Conservation (phyloP, 768 basidiomycete genomes). For the Hygrocybe punicea region DNA sequence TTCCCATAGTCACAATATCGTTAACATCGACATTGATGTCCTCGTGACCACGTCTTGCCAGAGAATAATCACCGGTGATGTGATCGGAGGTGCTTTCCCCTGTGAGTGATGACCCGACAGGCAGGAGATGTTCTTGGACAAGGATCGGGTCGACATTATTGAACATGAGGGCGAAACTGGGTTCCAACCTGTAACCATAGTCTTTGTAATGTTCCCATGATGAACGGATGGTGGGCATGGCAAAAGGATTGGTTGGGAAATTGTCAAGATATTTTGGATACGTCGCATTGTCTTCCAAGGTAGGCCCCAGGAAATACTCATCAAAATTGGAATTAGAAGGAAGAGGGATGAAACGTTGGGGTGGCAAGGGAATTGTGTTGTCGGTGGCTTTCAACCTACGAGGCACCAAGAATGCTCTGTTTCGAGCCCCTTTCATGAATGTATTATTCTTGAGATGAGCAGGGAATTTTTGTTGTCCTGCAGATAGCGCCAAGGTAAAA, state of each 20-base stretch:
- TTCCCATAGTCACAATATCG: not conserved
- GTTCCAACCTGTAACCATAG: not conserved
- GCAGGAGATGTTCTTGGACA: not conserved
- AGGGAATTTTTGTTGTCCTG: no score
- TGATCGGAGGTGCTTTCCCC: not conserved
- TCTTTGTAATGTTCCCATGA: not conserved
- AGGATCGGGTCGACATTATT: not conserved
- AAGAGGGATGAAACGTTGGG: not conserved
- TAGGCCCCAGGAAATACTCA: not conserved
- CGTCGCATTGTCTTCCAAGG: not conserved
- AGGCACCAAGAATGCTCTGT: no score
- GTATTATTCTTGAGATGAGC: no score
- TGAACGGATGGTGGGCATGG: not conserved
- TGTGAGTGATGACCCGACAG: not conserved
- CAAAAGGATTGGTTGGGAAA: not conserved
- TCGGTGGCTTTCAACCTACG: no score
- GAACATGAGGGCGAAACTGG: not conserved
- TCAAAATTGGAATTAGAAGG: not conserved
- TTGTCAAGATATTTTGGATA: not conserved
- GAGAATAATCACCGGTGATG: not conserved
- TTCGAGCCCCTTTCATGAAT: no score
- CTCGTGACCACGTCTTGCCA: not conserved
- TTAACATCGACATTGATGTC: not conserved
- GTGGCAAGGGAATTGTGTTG: slow-evolving; percentile 15
- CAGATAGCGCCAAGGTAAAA: no score